A percentile compares a stretch with the other conserved stretches of the same genome.
phyloP scores from a whole-genome alignment of 2,329 filamentous ascomycete species.

The Sclerotinia subarctica region DNA sequence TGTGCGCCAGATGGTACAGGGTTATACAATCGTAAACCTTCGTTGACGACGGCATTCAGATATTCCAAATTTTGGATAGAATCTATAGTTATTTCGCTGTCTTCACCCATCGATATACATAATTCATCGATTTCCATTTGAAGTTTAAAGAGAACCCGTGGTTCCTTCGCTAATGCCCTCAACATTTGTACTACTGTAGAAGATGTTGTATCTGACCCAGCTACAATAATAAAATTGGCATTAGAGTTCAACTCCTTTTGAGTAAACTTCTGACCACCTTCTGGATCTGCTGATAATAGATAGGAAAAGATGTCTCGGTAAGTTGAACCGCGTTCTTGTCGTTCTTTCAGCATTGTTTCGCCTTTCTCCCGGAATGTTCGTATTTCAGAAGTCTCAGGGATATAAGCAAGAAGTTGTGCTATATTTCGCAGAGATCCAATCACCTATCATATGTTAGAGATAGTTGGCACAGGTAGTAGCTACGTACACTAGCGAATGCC shows the following conservation, averaged over 20 bases:
- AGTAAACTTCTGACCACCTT: constrained; percentile 21
- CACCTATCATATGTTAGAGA: constrained; percentile 8
- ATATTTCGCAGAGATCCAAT: constrained; percentile 22
- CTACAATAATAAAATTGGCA: constrained; percentile 25
- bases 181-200: constrained; percentile 19
- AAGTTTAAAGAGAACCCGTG: constrained; percentile 21
- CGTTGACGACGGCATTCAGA: constrained; percentile 25
- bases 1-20: constrained; percentile 23
- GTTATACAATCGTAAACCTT: constrained; percentile 23
- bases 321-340: constrained; percentile 21
- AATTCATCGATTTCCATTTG: constrained; percentile 23
- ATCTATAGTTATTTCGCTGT: constrained; percentile 17
- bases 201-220: constrained; percentile 23
- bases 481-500: constrained; percentile 18
- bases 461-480: background rate
- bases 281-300: constrained; percentile 19
- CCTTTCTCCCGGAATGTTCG: constrained; percentile 20
- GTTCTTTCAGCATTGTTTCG: constrained; percentile 21
- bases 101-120: background rate
- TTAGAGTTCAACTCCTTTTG: constrained; percentile 25
- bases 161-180: constrained; percentile 14
- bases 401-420: constrained; percentile 20
- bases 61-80: constrained; percentile 20
- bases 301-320: constrained; percentile 26
- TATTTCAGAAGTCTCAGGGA: constrained; percentile 22